phyloP scores from a whole-genome alignment of 306 rosid genomes.

The Boehmeria nivea region DNA sequence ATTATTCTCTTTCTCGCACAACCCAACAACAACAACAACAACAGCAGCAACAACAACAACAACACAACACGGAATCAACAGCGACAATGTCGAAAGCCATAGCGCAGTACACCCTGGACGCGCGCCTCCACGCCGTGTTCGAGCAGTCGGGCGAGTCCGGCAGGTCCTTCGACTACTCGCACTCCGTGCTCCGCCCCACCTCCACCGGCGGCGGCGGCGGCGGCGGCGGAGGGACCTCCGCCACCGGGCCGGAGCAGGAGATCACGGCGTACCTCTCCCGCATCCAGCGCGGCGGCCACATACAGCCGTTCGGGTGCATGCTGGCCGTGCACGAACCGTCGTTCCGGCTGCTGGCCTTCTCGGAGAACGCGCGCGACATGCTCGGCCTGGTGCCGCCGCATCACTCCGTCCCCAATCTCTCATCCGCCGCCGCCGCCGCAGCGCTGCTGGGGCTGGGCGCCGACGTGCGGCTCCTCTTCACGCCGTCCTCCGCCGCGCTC shows the following conservation, averaged over 20 bases:
- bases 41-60: constrained; percentile 17
- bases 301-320: constrained; percentile 88
- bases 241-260: constrained; percentile 56
- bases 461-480: constrained; percentile 61
- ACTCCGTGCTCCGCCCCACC: constrained; percentile 20
- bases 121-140: constrained; percentile 84
- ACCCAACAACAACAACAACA: not conserved
- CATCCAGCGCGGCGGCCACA: constrained; percentile 84
- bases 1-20: not conserved
- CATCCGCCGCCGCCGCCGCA: constrained; percentile 59
- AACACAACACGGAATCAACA: constrained; percentile 11
- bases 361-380: constrained; percentile 80
- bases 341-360: constrained; percentile 49
- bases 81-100: constrained; percentile 52
- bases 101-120: constrained; percentile 92
- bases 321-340: constrained; percentile 58
- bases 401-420: constrained; percentile 72
- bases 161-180: constrained; percentile 63
- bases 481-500: constrained; percentile 37
- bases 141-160: constrained; percentile 77
- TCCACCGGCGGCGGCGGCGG: too few species aligned
- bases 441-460: constrained; percentile 53
- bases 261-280: constrained; percentile 64
- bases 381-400: constrained; percentile 73
- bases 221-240: constrained; percentile 7